These are phyloP conservation scores for Wolfiporia cocos DNA, from an alignment of 1,284 basidiomycete species.

Conservation along the genomic window DNA sequence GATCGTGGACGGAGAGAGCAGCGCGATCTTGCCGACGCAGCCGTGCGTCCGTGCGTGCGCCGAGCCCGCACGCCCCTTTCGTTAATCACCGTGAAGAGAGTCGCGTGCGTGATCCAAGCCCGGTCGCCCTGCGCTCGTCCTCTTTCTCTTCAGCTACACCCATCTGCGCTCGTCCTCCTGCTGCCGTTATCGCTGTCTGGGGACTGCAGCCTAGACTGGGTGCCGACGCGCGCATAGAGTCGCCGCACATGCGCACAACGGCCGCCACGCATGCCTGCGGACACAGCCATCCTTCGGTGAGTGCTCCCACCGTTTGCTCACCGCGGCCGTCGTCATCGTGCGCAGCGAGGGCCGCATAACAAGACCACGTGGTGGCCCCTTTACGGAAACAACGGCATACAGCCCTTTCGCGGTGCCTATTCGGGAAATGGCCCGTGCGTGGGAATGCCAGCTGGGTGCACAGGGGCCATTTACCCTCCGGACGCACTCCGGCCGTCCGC, in stretches of 20 bases:
- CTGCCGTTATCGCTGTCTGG: conserved; percentile 5
- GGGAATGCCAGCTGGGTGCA: conserved; percentile 16
- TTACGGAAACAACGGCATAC: too few relatives aligned
- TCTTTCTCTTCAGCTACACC: conserved; percentile 7
- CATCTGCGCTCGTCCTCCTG: conserved; percentile 13
- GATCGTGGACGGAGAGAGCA: too few relatives aligned
- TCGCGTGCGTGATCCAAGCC: conserved; percentile 22
- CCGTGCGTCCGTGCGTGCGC: too few relatives aligned
- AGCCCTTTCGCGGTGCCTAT: too few relatives aligned
- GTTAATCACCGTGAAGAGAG: conserved; percentile 24
- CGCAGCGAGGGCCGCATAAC: too few relatives aligned
- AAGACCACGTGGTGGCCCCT: too few relatives aligned
- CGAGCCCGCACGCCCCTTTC: too few relatives aligned
- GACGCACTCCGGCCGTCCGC: conserved; percentile 27
- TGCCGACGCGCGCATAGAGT: too few relatives aligned
- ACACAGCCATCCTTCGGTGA: conserved; percentile 22
- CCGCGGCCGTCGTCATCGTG: too few relatives aligned
- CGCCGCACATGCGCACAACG: too few relatives aligned
- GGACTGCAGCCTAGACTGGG: background rate
- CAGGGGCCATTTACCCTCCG: conserved; percentile 21
- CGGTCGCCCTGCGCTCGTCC: conserved; percentile 13
- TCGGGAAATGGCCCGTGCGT: conserved; percentile 25
- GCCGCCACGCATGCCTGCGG: conserved; percentile 9
- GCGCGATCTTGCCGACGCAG: too few relatives aligned
- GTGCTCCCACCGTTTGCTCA: background rate